A percentile compares a stretch with the other conserved stretches of the same genome.
These are phyloP conservation scores for Henningerozyma blattae DNA, from an alignment of 805 yeast genomes.

Conservation along the genomic window DNA sequence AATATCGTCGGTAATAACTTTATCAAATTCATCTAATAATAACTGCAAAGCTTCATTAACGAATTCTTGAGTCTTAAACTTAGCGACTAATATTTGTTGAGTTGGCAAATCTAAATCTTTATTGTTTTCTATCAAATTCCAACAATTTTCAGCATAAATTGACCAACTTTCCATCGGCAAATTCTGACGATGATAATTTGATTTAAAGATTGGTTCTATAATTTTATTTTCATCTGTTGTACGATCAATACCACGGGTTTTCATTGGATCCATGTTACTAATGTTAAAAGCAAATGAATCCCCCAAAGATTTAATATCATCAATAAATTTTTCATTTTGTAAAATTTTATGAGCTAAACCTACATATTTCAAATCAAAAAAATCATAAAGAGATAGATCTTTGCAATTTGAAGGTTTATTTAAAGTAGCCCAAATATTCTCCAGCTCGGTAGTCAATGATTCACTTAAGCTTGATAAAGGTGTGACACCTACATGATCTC, in stretches of 20 bases:
- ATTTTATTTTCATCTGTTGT: conserved; percentile 4
- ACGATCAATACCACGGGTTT: too few species aligned
- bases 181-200: conserved; percentile 57
- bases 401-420: conserved; percentile 59
- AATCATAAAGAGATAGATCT: conserved; percentile 45
- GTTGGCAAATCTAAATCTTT: conserved; percentile 94
- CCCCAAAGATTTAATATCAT: conserved; percentile 52
- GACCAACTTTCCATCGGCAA: conserved; percentile 97
- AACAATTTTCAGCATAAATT: conserved; percentile 75
- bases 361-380: conserved; percentile 74
- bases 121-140: conserved; percentile 89
- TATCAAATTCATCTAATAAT: conserved; percentile 28
- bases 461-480: conserved; percentile 60
- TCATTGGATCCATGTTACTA: too few species aligned
- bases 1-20: conserved; percentile 18
- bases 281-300: conserved; percentile 42
- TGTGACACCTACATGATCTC: conserved; percentile 85
- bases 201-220: conserved; percentile 37
- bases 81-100: conserved; percentile 88
- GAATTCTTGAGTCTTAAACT: conserved; percentile 90
- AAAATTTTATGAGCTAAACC: conserved; percentile 78
- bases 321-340: conserved; percentile 57
- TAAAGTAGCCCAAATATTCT: conserved; percentile 65
- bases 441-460: conserved; percentile 61
- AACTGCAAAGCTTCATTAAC: conserved; percentile 38